These are phyloP conservation scores for Aspergillus saccharolyticus DNA, from an alignment of 495 filamentous ascomycete species.

Conservation along the genomic window DNA sequence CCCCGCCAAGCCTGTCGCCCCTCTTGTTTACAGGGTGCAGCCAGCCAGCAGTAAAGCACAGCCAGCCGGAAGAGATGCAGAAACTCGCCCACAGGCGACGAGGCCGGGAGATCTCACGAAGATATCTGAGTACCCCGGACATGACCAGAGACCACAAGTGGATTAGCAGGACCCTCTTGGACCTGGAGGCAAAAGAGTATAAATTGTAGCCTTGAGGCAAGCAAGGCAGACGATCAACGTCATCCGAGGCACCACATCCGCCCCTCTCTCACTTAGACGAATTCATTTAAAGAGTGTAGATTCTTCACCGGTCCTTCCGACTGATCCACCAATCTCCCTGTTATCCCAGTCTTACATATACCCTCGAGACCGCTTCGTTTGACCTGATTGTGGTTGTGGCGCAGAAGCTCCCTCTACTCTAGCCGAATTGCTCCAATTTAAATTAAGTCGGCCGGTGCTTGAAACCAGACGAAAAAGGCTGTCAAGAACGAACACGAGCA, in stretches of 20 bases:
- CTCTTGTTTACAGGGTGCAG: neutral
- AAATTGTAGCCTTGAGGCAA: neutral
- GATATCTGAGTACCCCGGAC: neutral
- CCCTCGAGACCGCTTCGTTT: neutral
- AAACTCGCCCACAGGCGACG: neutral
- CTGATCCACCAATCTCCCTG: neutral
- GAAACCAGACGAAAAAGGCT: neutral
- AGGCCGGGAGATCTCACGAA: neutral
- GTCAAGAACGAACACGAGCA: neutral
- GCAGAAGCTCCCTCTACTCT: neutral
- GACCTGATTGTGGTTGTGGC: neutral
- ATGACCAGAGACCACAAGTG: neutral
- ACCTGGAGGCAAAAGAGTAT: neutral
- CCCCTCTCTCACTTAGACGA: neutral
- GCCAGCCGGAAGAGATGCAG: neutral
- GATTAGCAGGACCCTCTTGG: too few relatives aligned
- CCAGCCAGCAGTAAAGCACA: neutral
- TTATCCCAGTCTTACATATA: neutral
- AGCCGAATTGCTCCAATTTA: neutral
- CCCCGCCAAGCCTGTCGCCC: neutral
- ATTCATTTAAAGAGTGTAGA: neutral
- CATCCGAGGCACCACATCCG: neutral
- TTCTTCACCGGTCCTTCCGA: neutral
- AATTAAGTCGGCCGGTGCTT: neutral
- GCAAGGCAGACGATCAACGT: neutral